phyloP scores from a whole-genome alignment of 2,329 filamentous ascomycete genomes.

The Dothistroma septosporum region DNA sequence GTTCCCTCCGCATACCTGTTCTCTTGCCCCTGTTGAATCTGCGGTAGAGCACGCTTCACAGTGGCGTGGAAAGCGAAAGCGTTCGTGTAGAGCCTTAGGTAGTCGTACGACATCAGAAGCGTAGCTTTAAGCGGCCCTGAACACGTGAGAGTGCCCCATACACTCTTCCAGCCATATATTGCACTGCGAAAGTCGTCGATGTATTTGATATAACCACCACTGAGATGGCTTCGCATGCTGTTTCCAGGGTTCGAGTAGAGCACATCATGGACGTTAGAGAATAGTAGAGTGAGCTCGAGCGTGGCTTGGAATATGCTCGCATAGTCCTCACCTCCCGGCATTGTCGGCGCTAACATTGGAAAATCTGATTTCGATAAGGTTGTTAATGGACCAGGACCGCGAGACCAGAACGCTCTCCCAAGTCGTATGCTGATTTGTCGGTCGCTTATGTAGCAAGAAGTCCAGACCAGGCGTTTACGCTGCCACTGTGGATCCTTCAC shows the following conservation, averaged over 20 bases:
- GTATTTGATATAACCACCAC: constrained; percentile 69
- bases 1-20: not conserved
- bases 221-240: constrained; percentile 65
- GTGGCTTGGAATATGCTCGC: constrained; percentile 67
- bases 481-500: constrained; percentile 58
- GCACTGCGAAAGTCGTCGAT: constrained; percentile 69
- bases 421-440: constrained; percentile 66
- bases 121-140: constrained; percentile 64
- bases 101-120: constrained; percentile 67
- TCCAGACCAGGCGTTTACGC: constrained; percentile 65
- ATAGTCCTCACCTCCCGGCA: constrained; percentile 60
- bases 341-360: constrained; percentile 58
- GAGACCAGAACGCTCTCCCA: constrained; percentile 69
- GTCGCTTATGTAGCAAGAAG: constrained; percentile 63
- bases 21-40: constrained; percentile 25
- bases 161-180: constrained; percentile 66
- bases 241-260: constrained; percentile 68
- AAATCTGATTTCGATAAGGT: constrained; percentile 63
- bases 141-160: constrained; percentile 64
- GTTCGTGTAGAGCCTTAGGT: constrained; percentile 68
- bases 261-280: constrained; percentile 70
- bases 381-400: constrained; percentile 64
- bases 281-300: constrained; percentile 66
- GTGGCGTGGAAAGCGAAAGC: constrained; percentile 73
- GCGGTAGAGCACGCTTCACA: constrained; percentile 45